These are phyloP conservation scores for Houttuynia cordata DNA, from an alignment of 164 flowering plant species.

Conservation along the genomic window DNA sequence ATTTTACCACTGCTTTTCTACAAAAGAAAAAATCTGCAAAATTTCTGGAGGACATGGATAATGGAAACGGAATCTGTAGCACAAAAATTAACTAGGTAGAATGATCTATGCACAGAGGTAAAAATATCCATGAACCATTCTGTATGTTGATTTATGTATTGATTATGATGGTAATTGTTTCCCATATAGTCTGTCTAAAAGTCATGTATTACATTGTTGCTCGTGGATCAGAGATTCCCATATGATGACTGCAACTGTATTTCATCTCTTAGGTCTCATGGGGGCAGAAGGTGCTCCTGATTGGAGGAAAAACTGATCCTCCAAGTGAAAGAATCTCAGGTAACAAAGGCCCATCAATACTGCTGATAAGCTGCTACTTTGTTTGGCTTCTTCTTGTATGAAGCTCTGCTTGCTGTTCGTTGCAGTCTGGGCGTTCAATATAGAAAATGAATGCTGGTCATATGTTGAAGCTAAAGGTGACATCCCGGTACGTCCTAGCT, in stretches of 20 bases:
- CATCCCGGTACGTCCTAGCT: constrained; percentile 50
- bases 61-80: neutral
- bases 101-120: no score
- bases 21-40: no score
- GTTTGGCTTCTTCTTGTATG: neutral
- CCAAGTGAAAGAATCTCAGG: constrained; percentile 74
- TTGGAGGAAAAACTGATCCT: constrained; percentile 88
- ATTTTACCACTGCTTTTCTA: no score
- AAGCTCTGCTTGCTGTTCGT: constrained; percentile 15
- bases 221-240: neutral
- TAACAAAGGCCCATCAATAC: constrained; percentile 4
- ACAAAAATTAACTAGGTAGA: neutral
- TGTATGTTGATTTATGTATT: no score
- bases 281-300: constrained; percentile 76
- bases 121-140: neutral
- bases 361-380: neutral
- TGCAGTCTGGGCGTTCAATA: constrained; percentile 91
- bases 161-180: neutral
- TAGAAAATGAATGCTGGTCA: constrained; percentile 91
- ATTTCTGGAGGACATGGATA: no score
- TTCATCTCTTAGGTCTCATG: constrained; percentile 59
- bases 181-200: neutral
- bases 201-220: neutral
- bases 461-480: constrained; percentile 91
- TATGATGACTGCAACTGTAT: constrained; percentile 1